Evolutionary conservation across 192 early-diverging fungal species (phyloP).

Genomic region (Linnemannia zychae): DNA sequence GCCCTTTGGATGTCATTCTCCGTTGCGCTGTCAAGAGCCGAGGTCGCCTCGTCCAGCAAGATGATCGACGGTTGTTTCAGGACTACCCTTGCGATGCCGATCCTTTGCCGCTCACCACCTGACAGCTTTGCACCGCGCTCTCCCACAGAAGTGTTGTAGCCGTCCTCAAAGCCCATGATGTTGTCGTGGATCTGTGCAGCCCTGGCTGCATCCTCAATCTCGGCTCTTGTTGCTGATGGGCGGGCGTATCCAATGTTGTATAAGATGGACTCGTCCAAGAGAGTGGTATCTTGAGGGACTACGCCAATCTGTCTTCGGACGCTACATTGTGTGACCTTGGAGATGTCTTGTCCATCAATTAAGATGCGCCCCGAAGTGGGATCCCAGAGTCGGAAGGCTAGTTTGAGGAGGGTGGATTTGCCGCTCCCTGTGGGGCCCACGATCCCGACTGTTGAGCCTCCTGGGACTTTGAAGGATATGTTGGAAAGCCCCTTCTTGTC

Average conservation of each 20-base stretch:
- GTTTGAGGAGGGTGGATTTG: slow-evolving; percentile 56
- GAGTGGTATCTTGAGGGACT: slow-evolving; percentile 66
- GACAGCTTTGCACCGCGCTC: slow-evolving; percentile 84
- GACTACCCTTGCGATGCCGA: slow-evolving; percentile 92
- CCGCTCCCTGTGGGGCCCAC: slow-evolving; percentile 72
- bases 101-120: slow-evolving; percentile 95
- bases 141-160: slow-evolving; percentile 91
- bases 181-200: slow-evolving; percentile 82
- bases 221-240: slow-evolving; percentile 63
- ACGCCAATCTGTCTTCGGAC: slow-evolving; percentile 71
- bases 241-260: slow-evolving; percentile 79
- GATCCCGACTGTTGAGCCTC: slow-evolving; percentile 72
- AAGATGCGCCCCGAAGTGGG: slow-evolving; percentile 63
- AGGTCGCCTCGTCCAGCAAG: slow-evolving; percentile 90
- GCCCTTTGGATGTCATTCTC: slow-evolving; percentile 87
- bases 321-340: slow-evolving; percentile 64
- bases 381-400: slow-evolving; percentile 77
- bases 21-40: slow-evolving; percentile 83
- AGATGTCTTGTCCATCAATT: slow-evolving; percentile 75
- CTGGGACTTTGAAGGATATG: slow-evolving; percentile 67
- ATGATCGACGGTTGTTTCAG: slow-evolving; percentile 88
- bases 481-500: slow-evolving; percentile 60
- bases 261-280: slow-evolving; percentile 76
- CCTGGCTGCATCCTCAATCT: slow-evolving; percentile 68
- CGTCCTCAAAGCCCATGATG: slow-evolving; percentile 75